Percentiles rank a stretch among this genome's conserved stretches.
These are phyloP conservation scores for Aegilops bicornis DNA, from an alignment of 176 grass and related monocot genomes.

Conservation along the genomic window DNA sequence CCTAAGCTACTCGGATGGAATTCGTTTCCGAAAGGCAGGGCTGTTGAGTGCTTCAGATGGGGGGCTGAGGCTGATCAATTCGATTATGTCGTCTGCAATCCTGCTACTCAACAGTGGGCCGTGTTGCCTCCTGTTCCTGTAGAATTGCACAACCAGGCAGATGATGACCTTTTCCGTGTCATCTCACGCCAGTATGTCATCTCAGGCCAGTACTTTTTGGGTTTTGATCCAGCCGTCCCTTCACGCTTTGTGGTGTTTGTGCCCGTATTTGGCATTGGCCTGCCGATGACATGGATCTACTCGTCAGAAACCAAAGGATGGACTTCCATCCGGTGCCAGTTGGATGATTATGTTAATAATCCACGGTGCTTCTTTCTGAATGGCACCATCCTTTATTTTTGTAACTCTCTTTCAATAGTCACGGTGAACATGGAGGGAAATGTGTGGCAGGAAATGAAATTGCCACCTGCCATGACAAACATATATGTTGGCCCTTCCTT, in stretches of 20 bases:
- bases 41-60: too few relatives aligned
- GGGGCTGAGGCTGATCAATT: background rate
- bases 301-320: background rate
- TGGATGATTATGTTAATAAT: too few relatives aligned
- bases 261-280: background rate
- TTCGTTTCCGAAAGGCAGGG: too few relatives aligned
- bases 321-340: background rate
- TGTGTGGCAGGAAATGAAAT: background rate
- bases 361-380: background rate
- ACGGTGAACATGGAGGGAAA: background rate
- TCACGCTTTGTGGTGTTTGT: background rate
- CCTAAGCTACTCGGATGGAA: too few relatives aligned
- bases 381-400: background rate
- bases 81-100: background rate
- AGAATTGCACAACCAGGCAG: background rate
- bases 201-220: background rate
- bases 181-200: background rate
- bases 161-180: background rate
- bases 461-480: background rate
- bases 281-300: background rate
- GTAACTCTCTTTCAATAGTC: background rate
- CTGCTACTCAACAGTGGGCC: background rate
- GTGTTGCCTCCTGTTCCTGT: background rate
- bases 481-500: background rate
- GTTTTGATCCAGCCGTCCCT: background rate